Base-by-base conservation (phyloP, 2,329 filamentous ascomycete genomes). In the Penicillium sp. region DNA sequence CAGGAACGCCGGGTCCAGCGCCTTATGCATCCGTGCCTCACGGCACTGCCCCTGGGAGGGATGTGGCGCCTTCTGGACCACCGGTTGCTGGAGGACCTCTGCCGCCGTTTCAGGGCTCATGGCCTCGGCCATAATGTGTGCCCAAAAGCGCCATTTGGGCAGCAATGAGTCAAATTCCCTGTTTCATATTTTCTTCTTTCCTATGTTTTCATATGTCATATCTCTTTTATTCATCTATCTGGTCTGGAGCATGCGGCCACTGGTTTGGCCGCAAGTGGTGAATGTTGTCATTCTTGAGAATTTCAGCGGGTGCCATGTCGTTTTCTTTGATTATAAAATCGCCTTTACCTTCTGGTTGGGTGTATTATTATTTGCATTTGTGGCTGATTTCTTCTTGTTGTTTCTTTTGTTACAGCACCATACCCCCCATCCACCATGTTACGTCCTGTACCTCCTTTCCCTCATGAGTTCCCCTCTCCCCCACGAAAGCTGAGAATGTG, bases 51-150 rank as follows among this genome's bases (percentile, higher is more conserved):
- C 48, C 53, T 6, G 49, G 51, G 7, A 55, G 57, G 9, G 50
- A 52, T 47, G 37, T 56, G 1, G 45, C 55, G 1, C 44, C 61
- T 47, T 39, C 62, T 4, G 57, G 50, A 19, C 58, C 63, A 24
- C 55, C 63, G 13, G 47, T 64, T n/a, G 41, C 62, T 37, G 64
- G 64, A 11, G 56, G 52, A 1, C 31, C 60, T n/a, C 35, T 67
- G 31, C 63, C 64, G 22, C 64, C 63, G 21, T 53, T 66, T 24
- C 63, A 67, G 48, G 59, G 61, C n/a, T 46, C 60, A 9, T 67
- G 64, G 64, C 37, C 62, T 19, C 62, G 62, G n/a, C 24, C 58
- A 51, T 66, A 48, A 60, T 6, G 3, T 13, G 22, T n/a, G 24
- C 26, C 24, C n/a, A 9, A 19, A 35, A 19, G 22, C 8, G 11